Percentiles rank a stretch among this genome's conserved stretches.
phyloP scores from a whole-genome alignment of 192 early-diverging fungal species.

The Blastocladiella britannica region DNA sequence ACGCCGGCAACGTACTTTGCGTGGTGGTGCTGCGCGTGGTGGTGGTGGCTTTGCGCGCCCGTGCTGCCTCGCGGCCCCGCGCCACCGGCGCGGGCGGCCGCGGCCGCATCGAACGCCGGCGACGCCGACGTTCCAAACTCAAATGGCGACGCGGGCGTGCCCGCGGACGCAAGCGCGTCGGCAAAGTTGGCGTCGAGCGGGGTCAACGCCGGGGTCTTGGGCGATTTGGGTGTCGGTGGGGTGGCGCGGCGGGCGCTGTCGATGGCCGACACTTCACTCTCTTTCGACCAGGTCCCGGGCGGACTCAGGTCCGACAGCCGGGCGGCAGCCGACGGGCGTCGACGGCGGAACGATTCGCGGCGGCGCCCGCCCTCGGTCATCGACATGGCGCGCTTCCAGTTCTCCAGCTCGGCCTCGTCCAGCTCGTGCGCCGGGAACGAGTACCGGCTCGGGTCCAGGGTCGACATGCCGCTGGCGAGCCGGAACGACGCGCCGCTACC shows the following conservation, averaged over 20 bases:
- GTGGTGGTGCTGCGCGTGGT: too few relatives aligned
- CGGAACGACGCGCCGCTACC: not conserved
- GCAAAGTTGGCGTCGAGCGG: not conserved
- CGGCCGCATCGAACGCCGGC: too few relatives aligned
- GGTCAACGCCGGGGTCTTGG: not conserved
- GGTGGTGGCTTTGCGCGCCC: too few relatives aligned
- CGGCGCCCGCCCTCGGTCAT: not conserved
- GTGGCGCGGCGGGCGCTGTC: too few relatives aligned
- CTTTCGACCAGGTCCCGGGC: not conserved
- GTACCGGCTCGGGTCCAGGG: not conserved
- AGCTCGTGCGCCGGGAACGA: not conserved
- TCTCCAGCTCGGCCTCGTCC: not conserved
- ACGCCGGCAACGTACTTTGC: too few relatives aligned
- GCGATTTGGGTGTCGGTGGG: not conserved
- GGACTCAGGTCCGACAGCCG: not conserved
- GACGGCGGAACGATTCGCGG: not conserved
- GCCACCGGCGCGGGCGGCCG: too few relatives aligned
- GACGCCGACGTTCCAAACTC: too few relatives aligned
- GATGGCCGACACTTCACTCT: too few relatives aligned
- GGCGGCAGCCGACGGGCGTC: not conserved
- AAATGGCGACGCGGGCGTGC: too few relatives aligned
- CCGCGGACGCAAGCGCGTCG: too few relatives aligned
- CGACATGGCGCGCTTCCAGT: not conserved
- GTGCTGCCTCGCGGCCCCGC: too few relatives aligned
- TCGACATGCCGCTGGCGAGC: not conserved